Evolutionary conservation across 2,329 filamentous ascomycete genomes (phyloP), one percentile per base, ranked within the genome.

Genomic region (Phaeosphaeriaceae sp.): DNA sequence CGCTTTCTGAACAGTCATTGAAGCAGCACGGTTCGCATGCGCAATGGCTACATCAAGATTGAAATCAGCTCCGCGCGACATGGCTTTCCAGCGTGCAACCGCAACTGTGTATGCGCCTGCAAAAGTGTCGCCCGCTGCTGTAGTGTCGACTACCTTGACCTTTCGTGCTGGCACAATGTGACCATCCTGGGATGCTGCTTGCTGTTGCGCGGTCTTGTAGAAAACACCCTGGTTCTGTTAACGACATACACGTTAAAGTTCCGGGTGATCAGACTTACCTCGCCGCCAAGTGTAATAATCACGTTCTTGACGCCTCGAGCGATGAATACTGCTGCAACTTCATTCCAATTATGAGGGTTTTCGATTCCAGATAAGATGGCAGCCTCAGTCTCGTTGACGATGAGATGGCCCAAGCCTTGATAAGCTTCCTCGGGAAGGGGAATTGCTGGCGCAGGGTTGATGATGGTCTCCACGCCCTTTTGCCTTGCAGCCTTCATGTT

Each of bases 121-220:
- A 79, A 97, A 97, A 0, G 94, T 97, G 76, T 98, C 94, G 0
- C 94, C 94, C 5, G 95, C 95, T 1, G 91, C 94, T 7, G 94
- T 98, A 1, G 94, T 98, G 76, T 98, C 94, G 4, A 97, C 87
- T 1, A 98, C 94, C 56, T 85, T 79, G 19, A 92, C 89, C 76
- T 90, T 89, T 61, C 86, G 83, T 0, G 91, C 92, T 4, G 82
- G 80, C 1, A 93, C 77, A 24, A 82, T 73, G 11, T 66, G 67
- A 0, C 63, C 88, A 70, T 76, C 69, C 41, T 74, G 70, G 7
- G 74, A 74, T 3, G 75, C 74, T 1, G 81, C 83, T 52, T 80
- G 81, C 25, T 79, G 78, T 17, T 74, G 79, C 31, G 75, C 78
- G 20, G 82, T 85, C 54, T 79, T 76, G 52, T 78, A 79, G 58